These are phyloP conservation scores for Coprinopsis strossmayeri DNA, from an alignment of 768 basidiomycete species.

Conservation along the genomic window DNA sequence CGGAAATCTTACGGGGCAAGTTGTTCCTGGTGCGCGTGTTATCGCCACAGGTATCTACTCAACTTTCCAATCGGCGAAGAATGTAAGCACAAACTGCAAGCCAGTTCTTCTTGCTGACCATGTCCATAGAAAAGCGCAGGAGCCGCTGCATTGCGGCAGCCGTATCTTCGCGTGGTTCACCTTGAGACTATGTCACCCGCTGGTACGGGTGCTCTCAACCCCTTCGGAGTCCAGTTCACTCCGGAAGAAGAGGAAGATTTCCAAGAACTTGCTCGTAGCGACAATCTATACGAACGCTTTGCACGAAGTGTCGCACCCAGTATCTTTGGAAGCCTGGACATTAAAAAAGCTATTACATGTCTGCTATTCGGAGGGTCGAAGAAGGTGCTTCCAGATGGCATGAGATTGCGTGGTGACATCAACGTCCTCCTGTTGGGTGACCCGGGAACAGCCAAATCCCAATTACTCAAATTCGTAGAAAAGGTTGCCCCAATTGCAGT, in stretches of 20 bases:
- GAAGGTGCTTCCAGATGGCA: constrained; percentile 94
- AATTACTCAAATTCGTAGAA: constrained; percentile 97
- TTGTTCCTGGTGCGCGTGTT: constrained; percentile 93
- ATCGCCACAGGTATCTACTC: constrained; percentile 96
- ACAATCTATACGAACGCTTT: constrained; percentile 90
- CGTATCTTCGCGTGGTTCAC: constrained; percentile 91
- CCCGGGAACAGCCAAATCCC: constrained; percentile 97
- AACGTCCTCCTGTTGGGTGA: constrained; percentile 96
- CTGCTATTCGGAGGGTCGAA: constrained; percentile 97
- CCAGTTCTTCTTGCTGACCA: not conserved
- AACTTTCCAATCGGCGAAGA: constrained; percentile 86
- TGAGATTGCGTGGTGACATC: constrained; percentile 95
- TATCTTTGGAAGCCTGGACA: constrained; percentile 94
- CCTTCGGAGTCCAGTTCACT: constrained; percentile 83
- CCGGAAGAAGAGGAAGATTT: constrained; percentile 99
- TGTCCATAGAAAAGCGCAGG: constrained; percentile 79
- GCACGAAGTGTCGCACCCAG: constrained; percentile 92
- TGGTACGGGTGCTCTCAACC: constrained; percentile 67
- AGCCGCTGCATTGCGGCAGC: constrained; percentile 86
- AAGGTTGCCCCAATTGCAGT: constrained; percentile 95
- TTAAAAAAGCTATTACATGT: constrained; percentile 96
- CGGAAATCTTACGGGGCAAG: constrained; percentile 84
- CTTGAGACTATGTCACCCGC: constrained; percentile 84
- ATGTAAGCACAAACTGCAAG: constrained; percentile 38
- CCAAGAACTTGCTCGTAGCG: constrained; percentile 80